Evolutionary conservation across 805 yeast species (phyloP).

Genomic region (Alloascoidea africana): DNA sequence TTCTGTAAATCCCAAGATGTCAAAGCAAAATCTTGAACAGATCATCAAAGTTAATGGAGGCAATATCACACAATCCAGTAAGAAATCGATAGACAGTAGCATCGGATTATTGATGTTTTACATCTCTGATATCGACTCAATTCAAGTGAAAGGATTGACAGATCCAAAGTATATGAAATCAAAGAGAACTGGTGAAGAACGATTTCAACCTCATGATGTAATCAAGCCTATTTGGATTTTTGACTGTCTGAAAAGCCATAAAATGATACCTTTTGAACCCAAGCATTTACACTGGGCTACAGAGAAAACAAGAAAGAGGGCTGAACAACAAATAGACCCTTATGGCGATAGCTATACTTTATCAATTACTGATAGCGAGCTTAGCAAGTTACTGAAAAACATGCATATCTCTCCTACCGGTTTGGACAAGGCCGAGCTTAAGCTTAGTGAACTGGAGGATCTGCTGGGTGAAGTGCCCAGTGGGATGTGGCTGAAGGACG

Average conservation of each 20-base stretch:
- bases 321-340: slow-evolving; percentile 29
- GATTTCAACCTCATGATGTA: slow-evolving; percentile 34
- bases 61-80: slow-evolving; percentile 11
- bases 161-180: slow-evolving; percentile 1
- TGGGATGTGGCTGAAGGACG: slow-evolving; percentile 10
- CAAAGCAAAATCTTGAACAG: slow-evolving; percentile 9
- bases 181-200: slow-evolving; percentile 11
- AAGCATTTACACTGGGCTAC: slow-evolving; percentile 33
- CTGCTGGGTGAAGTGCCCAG: slow-evolving; percentile 7
- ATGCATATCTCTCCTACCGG: slow-evolving; percentile 3
- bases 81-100: slow-evolving; percentile 18
- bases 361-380: slow-evolving; percentile 13
- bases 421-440: background rate
- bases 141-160: slow-evolving; percentile 11
- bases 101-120: slow-evolving; percentile 15
- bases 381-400: slow-evolving; percentile 10
- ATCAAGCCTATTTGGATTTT: slow-evolving; percentile 58
- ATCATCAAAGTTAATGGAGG: slow-evolving; percentile 16
- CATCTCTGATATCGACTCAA: slow-evolving; percentile 31
- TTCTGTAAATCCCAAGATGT: slow-evolving; percentile 6
- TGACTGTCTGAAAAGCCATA: slow-evolving; percentile 35
- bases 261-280: slow-evolving; percentile 43
- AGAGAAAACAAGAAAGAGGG: slow-evolving; percentile 12
- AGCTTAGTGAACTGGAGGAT: slow-evolving; percentile 7
- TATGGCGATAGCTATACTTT: slow-evolving; percentile 48